Evolutionary conservation across 1,139 yeast genomes (phyloP).

Genomic region (Geotrichum restrictum): DNA sequence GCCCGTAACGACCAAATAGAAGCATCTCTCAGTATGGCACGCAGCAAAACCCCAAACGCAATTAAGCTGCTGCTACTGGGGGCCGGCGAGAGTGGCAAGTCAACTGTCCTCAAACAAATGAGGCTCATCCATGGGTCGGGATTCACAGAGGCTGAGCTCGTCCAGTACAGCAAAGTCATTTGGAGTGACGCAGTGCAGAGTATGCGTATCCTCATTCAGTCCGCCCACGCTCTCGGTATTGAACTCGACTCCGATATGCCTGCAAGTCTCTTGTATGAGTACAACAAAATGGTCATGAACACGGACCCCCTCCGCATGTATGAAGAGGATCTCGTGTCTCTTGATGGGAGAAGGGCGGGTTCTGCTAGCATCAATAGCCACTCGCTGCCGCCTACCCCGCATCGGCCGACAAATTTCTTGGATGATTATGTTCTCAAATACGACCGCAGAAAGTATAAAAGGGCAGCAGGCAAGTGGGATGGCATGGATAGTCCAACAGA

Average conservation of each 20-base stretch:
- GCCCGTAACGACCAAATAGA: constrained; percentile 62
- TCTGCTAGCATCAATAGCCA: neutral
- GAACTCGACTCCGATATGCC: constrained; percentile 26
- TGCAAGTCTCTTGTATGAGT: constrained; percentile 11
- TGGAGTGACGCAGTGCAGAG: constrained; percentile 92
- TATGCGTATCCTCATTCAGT: constrained; percentile 71
- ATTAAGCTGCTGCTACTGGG: constrained; percentile 71
- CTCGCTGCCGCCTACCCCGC: neutral
- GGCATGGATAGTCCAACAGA: neutral
- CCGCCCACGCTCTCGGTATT: constrained; percentile 30
- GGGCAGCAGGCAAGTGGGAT: neutral
- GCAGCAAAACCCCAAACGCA: constrained; percentile 39
- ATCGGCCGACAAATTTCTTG: constrained; percentile 10
- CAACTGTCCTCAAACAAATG: constrained; percentile 93
- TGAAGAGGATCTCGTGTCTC: constrained; percentile 18
- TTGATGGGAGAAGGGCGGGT: neutral
- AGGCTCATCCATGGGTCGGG: constrained; percentile 82
- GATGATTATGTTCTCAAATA: constrained; percentile 22
- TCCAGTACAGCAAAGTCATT: constrained; percentile 81
- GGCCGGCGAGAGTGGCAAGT: constrained; percentile 95
- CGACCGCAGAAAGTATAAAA: constrained; percentile 13
- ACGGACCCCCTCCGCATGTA: constrained; percentile 20
- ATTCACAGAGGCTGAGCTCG: constrained; percentile 71
- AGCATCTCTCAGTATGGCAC: constrained; percentile 54
- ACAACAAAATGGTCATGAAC: constrained; percentile 13